A percentile compares a stretch with the other conserved stretches of the same genome.
Conservation (phyloP, 164 flowering plant genomes). For the Euptelea pleiosperma region DNA sequence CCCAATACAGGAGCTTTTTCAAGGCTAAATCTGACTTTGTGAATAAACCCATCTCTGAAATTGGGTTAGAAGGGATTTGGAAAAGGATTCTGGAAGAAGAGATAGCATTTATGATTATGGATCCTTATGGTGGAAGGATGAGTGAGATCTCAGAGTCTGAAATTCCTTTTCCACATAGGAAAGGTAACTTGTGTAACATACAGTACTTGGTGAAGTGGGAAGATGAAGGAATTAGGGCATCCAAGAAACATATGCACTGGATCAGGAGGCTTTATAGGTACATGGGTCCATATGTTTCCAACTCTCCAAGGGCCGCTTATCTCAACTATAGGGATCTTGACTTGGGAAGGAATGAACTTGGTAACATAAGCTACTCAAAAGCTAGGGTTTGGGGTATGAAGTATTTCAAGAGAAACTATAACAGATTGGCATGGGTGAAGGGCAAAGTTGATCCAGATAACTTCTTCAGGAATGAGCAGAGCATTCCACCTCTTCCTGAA, state of each 20-base stretch:
- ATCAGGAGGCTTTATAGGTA: constrained; percentile 15
- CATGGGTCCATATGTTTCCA: constrained; percentile 19
- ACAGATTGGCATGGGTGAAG: constrained; percentile 8
- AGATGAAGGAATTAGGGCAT: too few relatives aligned
- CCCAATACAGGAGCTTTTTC: background rate
- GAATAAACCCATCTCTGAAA: too few relatives aligned
- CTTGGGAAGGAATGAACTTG: constrained; percentile 9
- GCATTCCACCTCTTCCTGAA: constrained; percentile 1
- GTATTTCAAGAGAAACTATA: constrained; percentile 14
- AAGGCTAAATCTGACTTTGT: too few relatives aligned
- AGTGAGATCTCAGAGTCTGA: too few relatives aligned
- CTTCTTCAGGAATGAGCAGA: constrained; percentile 16
- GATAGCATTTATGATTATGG: background rate
- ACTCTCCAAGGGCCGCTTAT: constrained; percentile 20
- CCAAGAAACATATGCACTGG: constrained; percentile 10
- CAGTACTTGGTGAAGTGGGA: background rate
- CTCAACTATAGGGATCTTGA: constrained; percentile 26
- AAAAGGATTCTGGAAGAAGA: background rate
- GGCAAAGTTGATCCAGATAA: constrained; percentile 8
- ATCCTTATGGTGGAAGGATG: constrained; percentile 12
- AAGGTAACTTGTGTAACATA: constrained; percentile 3
- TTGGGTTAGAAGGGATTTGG: too few relatives aligned
- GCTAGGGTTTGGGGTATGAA: constrained; percentile 11
- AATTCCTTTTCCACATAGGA: constrained; percentile 13
- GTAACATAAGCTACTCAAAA: background rate